Evolutionary conservation across 768 basidiomycete species (phyloP), one percentile per base, ranked within the genome.

Genomic region (Boletellus ananiceps): DNA sequence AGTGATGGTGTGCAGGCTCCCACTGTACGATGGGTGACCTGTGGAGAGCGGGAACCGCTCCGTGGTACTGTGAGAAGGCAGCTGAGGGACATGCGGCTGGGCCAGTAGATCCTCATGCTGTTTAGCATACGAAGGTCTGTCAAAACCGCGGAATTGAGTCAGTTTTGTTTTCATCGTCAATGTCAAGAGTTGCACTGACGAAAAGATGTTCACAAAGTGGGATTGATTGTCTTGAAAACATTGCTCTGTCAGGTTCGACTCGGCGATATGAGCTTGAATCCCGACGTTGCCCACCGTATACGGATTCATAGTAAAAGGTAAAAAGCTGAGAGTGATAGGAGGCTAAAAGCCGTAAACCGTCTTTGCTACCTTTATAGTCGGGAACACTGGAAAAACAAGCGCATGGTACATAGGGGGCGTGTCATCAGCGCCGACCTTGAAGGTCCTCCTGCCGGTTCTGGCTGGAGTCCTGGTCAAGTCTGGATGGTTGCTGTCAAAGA

Each of bases 161-260:
- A 56, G 38, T 12, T 32, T 27, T 19, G n/a, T 31, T 29, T 31
- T 39, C 18, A 7, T 12, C 7, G 3, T 29, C 41, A 19, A 25
- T 3, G 19, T n/a, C 40, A 25, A 37, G 11, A 34, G 0, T 14
- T 27, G 9, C 8, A 46, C 59, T 0, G 15, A 60, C 59, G 11
- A 6, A 50, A 9, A 33, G 9, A 6, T 5, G 25, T 37, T n/a
- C 15, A 2, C 25, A n/a, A 15, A 5, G 32, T 29, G 15, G 6
- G 12, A 7, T 34, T 46, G 49, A 41, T 37, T 8, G 27, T 40
- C 27, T 9, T 12, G 13, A 15, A 34, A 9, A 27, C 7, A 1
- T 0, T 42, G 38, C 9, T 37, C 9, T 3, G 8, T n/a, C 32
- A 12, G 35, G n/a, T n/a, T n/a, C n/a, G 16, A 27, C 2, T 0